phyloP scores from a whole-genome alignment of 2,329 filamentous ascomycete genomes.

The Verticillium longisporum region DNA sequence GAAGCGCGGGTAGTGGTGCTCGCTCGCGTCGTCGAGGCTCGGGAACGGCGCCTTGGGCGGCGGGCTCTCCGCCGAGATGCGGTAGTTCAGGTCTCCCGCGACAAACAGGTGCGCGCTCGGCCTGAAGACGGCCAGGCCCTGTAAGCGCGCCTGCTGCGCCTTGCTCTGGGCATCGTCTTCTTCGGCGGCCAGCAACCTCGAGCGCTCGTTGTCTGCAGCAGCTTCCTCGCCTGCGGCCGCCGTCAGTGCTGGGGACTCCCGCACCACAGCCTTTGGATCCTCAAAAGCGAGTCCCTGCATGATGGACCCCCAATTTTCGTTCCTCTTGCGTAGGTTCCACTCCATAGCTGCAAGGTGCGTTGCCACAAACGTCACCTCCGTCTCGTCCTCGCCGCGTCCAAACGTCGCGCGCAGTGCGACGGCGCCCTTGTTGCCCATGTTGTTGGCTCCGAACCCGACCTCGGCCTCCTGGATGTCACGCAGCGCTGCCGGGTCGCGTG shows the following conservation, averaged over 20 bases:
- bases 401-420: conserved; percentile 71
- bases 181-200: conserved; percentile 25
- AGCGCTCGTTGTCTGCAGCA: conserved; percentile 17
- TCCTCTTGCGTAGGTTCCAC: conserved; percentile 65
- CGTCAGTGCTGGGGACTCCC: conserved; percentile 2
- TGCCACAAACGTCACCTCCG: conserved; percentile 76
- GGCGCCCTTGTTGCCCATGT: conserved; percentile 95
- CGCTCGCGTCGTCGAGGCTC: conserved; percentile 47
- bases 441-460: conserved; percentile 75
- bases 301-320: conserved; percentile 83
- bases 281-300: conserved; percentile 74
- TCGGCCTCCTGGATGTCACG: conserved; percentile 67
- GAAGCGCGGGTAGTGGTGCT: conserved; percentile 58
- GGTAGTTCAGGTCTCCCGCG: conserved; percentile 91
- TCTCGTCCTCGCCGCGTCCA: conserved; percentile 23
- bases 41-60: conserved; percentile 55
- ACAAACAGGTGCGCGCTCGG: conserved; percentile 75
- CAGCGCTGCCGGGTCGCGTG: conserved; percentile 55
- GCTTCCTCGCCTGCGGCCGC: conserved; percentile 9
- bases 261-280: conserved; percentile 36
- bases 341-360: conserved; percentile 90
- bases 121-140: conserved; percentile 63
- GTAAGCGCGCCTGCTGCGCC: conserved; percentile 36
- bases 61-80: conserved; percentile 65
- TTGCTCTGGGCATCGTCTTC: conserved; percentile 25